Evolutionary conservation across 2,329 filamentous ascomycete species (phyloP).

Genomic region (Elsinoe perseae): DNA sequence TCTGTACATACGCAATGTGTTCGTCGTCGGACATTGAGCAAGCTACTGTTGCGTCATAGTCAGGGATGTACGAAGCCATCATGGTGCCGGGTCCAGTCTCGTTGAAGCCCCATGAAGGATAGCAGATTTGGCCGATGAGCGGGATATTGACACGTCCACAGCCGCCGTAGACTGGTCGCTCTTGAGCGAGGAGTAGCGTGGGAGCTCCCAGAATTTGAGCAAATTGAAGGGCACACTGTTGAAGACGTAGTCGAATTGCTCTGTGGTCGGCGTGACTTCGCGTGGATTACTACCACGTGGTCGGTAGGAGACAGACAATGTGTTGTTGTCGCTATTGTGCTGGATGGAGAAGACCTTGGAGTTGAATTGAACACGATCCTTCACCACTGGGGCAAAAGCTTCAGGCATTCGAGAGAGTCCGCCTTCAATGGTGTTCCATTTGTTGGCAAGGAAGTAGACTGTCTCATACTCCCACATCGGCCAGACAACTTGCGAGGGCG

Average conservation of each 20-base stretch:
- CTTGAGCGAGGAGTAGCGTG: slow-evolving; percentile 44
- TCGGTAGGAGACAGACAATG: background rate
- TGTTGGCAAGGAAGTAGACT: slow-evolving; percentile 52
- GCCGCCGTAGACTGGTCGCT: slow-evolving; percentile 54
- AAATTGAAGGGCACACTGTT: slow-evolving; percentile 57
- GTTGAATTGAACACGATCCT: slow-evolving; percentile 49
- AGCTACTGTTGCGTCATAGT: slow-evolving; percentile 40
- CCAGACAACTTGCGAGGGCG: slow-evolving; percentile 37
- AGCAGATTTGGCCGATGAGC: slow-evolving; percentile 56
- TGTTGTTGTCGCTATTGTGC: slow-evolving; percentile 5
- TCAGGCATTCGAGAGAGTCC: slow-evolving; percentile 52
- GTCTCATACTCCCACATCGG: slow-evolving; percentile 50
- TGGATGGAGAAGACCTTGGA: slow-evolving; percentile 25
- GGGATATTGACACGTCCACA: slow-evolving; percentile 55
- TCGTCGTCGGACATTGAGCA: slow-evolving; percentile 48
- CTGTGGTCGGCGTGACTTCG: slow-evolving; percentile 36
- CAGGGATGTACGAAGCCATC: slow-evolving; percentile 51
- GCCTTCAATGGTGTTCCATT: slow-evolving; percentile 57
- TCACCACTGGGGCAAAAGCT: slow-evolving; percentile 56
- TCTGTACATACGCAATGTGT: slow-evolving; percentile 55
- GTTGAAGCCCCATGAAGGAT: slow-evolving; percentile 60
- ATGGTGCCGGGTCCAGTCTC: slow-evolving; percentile 54
- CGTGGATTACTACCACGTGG: slow-evolving; percentile 30
- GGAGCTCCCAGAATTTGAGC: slow-evolving; percentile 55
- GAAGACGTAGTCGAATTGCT: slow-evolving; percentile 58